Evolutionary conservation across 2,329 filamentous ascomycete species (phyloP), one percentile per base, ranked within the genome.

Genomic region (Cordyceps tenuipes): DNA sequence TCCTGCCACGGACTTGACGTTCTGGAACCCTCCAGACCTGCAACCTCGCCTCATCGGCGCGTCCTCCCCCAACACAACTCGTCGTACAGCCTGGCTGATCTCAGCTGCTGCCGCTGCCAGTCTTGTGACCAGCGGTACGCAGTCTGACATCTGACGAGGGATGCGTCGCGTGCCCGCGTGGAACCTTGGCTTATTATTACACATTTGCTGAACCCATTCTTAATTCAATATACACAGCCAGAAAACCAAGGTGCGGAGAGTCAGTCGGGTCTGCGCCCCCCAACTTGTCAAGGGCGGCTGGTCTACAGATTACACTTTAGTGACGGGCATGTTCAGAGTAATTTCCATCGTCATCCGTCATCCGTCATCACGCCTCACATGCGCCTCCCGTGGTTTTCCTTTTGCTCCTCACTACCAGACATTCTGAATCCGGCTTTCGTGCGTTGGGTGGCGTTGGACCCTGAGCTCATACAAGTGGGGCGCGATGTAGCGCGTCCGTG

Each of bases 361-460:
- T n/a, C n/a, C 48, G 17, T 34, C 48, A 34, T 50, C 26, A 12
- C n/a, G 48, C 7, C n/a, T 46, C 17, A 50, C 15, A 15, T 17
- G 26, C 12, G 46, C 46, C 21, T 29, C 26, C 15, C 23, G 12
- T 2, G 6, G 15, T 12, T 50, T 19, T 34, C 17, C 17, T n/a
- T 55, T 19, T 21, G 8, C 21, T 46, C 9, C 23, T 26, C 10
- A 19, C 23, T 19, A 44, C 8, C 7, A 54, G 7, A n/a, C 36
- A 23, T 15, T 23, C 29, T 29, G 12, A 44, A 55, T 34, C 54
- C 43, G 44, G 43, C 54, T 48, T 48, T 41, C n/a, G n/a, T n/a
- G n/a, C n/a, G n/a, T 8, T 39, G 19, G 49, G 57, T 59, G 57
- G 49, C 57, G 57, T 47, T 59, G 57, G 57, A 59, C 57, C 57